Percentiles rank a stretch among this genome's conserved stretches.
phyloP scores from a whole-genome alignment of 306 rosid genomes.

The Cajanus cajan region DNA sequence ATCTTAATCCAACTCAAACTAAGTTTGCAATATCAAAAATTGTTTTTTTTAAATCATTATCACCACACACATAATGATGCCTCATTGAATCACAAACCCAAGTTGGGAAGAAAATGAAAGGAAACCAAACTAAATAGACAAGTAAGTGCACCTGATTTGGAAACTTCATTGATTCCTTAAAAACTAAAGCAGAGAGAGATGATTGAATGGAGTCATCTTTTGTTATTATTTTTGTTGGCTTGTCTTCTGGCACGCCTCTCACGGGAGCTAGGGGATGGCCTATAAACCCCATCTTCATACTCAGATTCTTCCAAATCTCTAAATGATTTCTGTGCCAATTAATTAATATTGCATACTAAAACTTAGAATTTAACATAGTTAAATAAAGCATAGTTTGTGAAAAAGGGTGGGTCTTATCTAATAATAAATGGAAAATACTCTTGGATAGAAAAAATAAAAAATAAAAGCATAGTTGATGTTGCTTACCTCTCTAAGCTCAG shows the following conservation, averaged over 20 bases:
- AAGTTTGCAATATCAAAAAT: no score
- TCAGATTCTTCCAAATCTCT: conserved; percentile 52
- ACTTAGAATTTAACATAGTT: background rate
- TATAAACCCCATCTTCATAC: conserved; percentile 47
- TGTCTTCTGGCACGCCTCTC: conserved; percentile 66
- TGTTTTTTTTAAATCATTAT: no score
- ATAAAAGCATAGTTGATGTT: no score
- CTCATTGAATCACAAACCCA: background rate
- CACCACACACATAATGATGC: no score
- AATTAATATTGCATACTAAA: background rate
- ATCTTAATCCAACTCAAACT: no score
- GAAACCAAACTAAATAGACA: conserved; percentile 7
- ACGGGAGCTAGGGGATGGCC: conserved; percentile 52
- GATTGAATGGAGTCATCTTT: background rate
- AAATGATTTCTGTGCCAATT: conserved; percentile 56
- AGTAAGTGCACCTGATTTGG: background rate
- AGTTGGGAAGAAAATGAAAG: conserved; percentile 15
- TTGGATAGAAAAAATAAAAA: no score
- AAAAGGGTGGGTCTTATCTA: no score
- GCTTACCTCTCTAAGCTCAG: conserved; percentile 64
- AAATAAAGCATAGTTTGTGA: no score
- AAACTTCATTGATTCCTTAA: background rate
- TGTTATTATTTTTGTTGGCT: conserved; percentile 42
- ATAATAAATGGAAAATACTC: no score
- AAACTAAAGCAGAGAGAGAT: no score